phyloP scores from a whole-genome alignment of 192 early-diverging fungal genomes.

The Coemansia erecta region DNA sequence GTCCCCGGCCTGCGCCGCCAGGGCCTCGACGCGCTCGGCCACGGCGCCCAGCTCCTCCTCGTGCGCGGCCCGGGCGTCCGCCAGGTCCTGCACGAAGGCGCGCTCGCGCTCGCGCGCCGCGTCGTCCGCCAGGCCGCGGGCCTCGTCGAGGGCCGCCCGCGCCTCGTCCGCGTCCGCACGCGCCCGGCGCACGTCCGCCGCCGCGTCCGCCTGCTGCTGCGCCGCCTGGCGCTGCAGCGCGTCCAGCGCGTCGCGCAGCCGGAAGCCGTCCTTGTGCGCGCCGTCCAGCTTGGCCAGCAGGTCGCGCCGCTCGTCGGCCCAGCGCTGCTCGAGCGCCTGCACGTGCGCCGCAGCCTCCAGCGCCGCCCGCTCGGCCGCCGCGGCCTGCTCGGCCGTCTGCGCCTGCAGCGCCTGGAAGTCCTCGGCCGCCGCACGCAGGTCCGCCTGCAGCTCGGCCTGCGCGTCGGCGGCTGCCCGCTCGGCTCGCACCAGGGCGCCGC shows the following conservation, averaged over 20 bases:
- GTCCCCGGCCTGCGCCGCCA: constrained; percentile 18
- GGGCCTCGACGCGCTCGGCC: constrained; percentile 7
- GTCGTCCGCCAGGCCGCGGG: constrained; percentile 12
- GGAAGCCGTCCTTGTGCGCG: constrained; percentile 48
- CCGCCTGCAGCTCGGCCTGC: constrained; percentile 27
- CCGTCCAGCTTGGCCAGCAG: constrained; percentile 44
- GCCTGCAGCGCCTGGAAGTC: constrained; percentile 40
- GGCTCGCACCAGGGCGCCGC: constrained; percentile 39
- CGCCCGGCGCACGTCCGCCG: constrained; percentile 34
- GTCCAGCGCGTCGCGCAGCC: constrained; percentile 42
- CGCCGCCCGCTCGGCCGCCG: constrained; percentile 10
- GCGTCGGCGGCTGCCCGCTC: constrained; percentile 47
- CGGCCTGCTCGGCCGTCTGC: constrained; percentile 17
- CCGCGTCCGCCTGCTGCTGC: constrained; percentile 30
- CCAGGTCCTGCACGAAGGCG: constrained; percentile 18
- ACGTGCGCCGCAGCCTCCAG: constrained; percentile 16
- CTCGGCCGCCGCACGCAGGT: constrained; percentile 31
- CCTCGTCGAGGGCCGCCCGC: constrained; percentile 13
- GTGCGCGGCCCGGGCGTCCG: constrained; percentile 9
- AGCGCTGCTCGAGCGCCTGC: constrained; percentile 22
- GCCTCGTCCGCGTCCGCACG: constrained; percentile 18
- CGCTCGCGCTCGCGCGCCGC: constrained; percentile 30
- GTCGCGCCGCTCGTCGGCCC: constrained; percentile 29
- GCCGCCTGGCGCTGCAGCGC: constrained; percentile 23
- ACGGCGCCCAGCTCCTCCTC: constrained; percentile 8